Base-by-base conservation (phyloP, 257 asterid genomes). In the Oldenlandia corymbosa region DNA sequence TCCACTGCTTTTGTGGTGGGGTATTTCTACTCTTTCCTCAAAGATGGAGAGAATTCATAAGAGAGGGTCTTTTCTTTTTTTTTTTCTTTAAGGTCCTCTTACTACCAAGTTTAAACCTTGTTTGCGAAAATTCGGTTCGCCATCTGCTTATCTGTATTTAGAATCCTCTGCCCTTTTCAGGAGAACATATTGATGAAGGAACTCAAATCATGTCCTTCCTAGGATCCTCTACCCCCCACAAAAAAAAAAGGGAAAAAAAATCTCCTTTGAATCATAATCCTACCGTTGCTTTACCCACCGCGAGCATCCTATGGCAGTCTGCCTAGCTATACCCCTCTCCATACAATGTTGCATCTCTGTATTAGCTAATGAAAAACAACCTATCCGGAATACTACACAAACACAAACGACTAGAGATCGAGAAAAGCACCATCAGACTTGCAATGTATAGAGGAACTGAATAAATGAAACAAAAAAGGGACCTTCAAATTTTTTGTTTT, bases 1-100 rank as follows among this genome's bases (percentile, higher is more conserved):
- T 70, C 77, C 78, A 73, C 78, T 75, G 45, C 63, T 61, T 71
- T 71, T 60, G 26, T 51, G 70, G 80, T 73, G 79, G 84, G 81
- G 61, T 50, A n/a, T n/a, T n/a, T 53, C 72, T 58, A 60, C 58
- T 31, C 61, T 59, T 32, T n/a, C n/a, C 56, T 47, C 74, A 58
- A 71, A 64, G 51, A 51, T 71, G 68, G 58, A 66, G 30, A 59
- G 47, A 42, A 13, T 42, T 50, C 56, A 77, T 66, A 47, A 55
- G 49, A 57, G 57, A 2, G 62, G 54, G 67, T 50, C 60, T 12
- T 53, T n/a, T n/a, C n/a, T n/a, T n/a, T n/a, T n/a, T n/a, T n/a
- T n/a, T n/a, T n/a, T n/a, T n/a, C n/a, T n/a, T 65, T 65, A 48
- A 9, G 72, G 78, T 62, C 62, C 65, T 69, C 69, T 76, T 71